Evolutionary conservation across 805 yeast species (phyloP).

Genomic region (Nakazawaea peltata): DNA sequence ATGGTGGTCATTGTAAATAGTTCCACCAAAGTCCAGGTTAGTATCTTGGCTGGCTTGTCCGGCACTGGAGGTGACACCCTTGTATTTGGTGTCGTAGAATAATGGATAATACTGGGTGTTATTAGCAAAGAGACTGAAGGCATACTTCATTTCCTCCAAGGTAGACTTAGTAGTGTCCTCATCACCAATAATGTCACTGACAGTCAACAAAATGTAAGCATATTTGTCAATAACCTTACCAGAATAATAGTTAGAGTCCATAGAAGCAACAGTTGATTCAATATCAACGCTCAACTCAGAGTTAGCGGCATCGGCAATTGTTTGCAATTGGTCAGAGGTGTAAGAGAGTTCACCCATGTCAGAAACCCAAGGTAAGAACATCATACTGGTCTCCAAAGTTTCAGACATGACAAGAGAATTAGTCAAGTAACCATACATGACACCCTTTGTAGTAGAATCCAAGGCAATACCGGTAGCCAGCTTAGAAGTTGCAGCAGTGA

Average conservation of each 20-base stretch:
- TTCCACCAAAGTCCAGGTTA: constrained; percentile 40
- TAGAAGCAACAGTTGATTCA: constrained; percentile 25
- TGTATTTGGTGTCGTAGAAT: constrained; percentile 45
- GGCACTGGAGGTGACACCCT: constrained; percentile 49
- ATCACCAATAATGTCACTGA: constrained; percentile 35
- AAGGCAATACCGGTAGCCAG: constrained; percentile 33
- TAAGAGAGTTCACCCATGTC: constrained; percentile 24
- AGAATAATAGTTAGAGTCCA: constrained; percentile 38
- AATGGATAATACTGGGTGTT: constrained; percentile 42
- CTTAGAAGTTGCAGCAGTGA: constrained; percentile 23
- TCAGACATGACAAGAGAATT: constrained; percentile 29
- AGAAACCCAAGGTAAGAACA: constrained; percentile 20
- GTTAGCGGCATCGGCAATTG: constrained; percentile 37
- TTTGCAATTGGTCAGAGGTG: constrained; percentile 33
- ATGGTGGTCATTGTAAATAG: constrained; percentile 50
- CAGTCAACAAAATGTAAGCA: constrained; percentile 45
- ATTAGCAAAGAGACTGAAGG: constrained; percentile 30
- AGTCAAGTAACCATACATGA: constrained; percentile 37
- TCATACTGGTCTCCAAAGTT: constrained; percentile 28
- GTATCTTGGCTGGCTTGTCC: constrained; percentile 32
- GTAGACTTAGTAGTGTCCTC: constrained; percentile 41
- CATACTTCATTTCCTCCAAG: constrained; percentile 35
- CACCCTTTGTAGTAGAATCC: constrained; percentile 43
- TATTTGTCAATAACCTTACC: constrained; percentile 52
- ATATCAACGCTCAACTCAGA: constrained; percentile 37